Evolutionary conservation across 495 filamentous ascomycete species (phyloP).

Genomic region (Extremus antarcticus): DNA sequence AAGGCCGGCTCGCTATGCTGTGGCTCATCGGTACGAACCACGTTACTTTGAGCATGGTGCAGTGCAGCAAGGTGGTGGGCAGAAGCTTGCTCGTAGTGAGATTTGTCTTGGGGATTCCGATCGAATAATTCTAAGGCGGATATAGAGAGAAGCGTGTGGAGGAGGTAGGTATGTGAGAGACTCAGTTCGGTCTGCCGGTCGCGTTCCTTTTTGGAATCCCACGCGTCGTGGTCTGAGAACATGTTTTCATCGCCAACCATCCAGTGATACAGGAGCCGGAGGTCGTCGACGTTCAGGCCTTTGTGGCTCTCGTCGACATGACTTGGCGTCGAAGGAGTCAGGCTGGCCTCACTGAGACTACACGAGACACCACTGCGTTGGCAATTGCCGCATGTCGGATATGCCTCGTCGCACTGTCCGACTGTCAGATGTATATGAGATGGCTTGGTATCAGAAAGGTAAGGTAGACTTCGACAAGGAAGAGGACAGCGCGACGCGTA

Average conservation of each 20-base stretch:
- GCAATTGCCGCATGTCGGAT: constrained; percentile 4
- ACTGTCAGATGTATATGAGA: not conserved
- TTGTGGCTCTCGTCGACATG: not conserved
- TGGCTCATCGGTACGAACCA: not conserved
- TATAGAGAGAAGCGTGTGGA: not conserved
- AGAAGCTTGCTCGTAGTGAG: not conserved
- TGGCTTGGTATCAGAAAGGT: no score
- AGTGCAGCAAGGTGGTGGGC: constrained; percentile 1
- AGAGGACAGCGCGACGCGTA: no score
- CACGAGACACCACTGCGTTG: not conserved
- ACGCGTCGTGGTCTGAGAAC: constrained; percentile 1
- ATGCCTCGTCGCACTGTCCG: constrained; percentile 6
- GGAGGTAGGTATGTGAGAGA: not conserved
- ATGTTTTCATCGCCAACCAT: not conserved
- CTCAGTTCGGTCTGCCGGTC: constrained; percentile 1
- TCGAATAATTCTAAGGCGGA: not conserved
- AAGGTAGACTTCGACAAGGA: no score
- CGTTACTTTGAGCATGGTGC: not conserved
- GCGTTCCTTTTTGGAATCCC: not conserved
- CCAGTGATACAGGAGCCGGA: constrained; percentile 5
- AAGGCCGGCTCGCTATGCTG: constrained; percentile 1
- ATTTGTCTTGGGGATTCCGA: not conserved
- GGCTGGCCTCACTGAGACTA: not conserved
- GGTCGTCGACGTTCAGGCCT: not conserved
- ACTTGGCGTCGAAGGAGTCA: not conserved